A percentile compares a stretch with the other conserved stretches of the same genome.
Conservation (phyloP, 495 filamentous ascomycete genomes). For the Sabuloglossum arenarium region DNA sequence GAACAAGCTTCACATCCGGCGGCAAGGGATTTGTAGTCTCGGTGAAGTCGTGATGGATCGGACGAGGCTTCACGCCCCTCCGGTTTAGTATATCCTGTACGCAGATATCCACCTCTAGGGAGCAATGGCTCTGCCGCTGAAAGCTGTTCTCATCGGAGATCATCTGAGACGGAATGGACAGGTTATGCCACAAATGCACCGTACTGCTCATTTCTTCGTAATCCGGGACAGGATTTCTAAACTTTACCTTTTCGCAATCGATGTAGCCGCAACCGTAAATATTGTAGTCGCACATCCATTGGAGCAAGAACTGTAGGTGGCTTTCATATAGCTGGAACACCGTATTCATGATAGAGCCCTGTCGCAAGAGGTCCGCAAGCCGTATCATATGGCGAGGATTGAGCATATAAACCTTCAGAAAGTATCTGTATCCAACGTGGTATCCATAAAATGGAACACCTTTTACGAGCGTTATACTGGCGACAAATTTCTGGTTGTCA, state of each 20-base stretch:
- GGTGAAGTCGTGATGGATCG: constrained; percentile 70
- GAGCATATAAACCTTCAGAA: constrained; percentile 83
- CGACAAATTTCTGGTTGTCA: constrained; percentile 53
- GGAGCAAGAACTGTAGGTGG: constrained; percentile 73
- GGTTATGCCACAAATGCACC: constrained; percentile 60
- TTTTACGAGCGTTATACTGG: constrained; percentile 77
- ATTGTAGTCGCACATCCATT: constrained; percentile 98
- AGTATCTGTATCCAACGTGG: constrained; percentile 74
- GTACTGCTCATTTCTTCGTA: constrained; percentile 33
- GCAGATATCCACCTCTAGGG: constrained; percentile 72
- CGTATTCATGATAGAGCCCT: constrained; percentile 66
- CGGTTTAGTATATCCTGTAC: constrained; percentile 81
- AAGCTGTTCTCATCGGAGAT: constrained; percentile 39
- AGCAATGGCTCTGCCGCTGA: constrained; percentile 66
- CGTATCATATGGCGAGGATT: constrained; percentile 67
- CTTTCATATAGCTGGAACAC: constrained; percentile 82
- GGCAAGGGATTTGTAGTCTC: constrained; percentile 46
- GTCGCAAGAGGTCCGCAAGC: constrained; percentile 63
- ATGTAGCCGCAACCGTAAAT: constrained; percentile 85
- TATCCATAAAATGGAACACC: constrained; percentile 91
- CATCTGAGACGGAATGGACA: constrained; percentile 31
- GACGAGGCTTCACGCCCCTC: constrained; percentile 43
- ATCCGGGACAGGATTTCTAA: constrained; percentile 57
- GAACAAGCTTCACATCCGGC: constrained; percentile 58
- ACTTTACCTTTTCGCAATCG: constrained; percentile 42